A percentile compares a stretch with the other conserved stretches of the same genome.
Conservation (phyloP, 768 basidiomycete species). For the Thelephora aurantiotincta region DNA sequence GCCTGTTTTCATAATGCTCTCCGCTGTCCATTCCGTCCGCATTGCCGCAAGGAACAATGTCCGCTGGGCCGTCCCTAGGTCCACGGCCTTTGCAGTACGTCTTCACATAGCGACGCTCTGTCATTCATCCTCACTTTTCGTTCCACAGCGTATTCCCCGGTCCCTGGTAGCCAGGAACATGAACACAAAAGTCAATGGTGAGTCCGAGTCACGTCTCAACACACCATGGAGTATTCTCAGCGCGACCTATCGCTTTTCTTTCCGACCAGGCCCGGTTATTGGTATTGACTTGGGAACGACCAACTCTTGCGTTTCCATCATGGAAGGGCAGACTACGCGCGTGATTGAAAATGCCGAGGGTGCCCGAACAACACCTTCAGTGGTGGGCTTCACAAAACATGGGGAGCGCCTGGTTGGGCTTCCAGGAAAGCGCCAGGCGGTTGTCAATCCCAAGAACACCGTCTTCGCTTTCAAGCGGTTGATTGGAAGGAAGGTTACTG, state of each 20-base stretch:
- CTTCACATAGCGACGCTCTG: conserved; percentile 4
- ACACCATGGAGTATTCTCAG: not conserved
- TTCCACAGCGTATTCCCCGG: conserved; percentile 45
- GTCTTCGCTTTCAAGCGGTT: conserved; percentile 90
- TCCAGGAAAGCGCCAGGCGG: conserved; percentile 93
- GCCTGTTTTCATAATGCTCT: conserved; percentile 49
- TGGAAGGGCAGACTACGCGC: conserved; percentile 90
- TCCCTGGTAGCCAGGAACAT: conserved; percentile 78
- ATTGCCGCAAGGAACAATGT: conserved; percentile 43
- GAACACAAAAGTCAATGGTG: conserved; percentile 89
- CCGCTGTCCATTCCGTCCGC: conserved; percentile 52
- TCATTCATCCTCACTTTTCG: not conserved
- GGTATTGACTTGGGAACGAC: conserved; percentile 96
- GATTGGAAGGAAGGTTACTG: conserved; percentile 86
- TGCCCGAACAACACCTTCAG: conserved; percentile 94
- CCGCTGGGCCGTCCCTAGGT: conserved; percentile 29
- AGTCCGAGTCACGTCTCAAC: conserved; percentile 11
- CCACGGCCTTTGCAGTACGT: not conserved
- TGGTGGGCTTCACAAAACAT: conserved; percentile 97
- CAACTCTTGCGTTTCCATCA: conserved; percentile 84
- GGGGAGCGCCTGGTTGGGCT: conserved; percentile 93
- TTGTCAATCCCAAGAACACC: conserved; percentile 90
- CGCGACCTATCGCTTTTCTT: not conserved
- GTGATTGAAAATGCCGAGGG: conserved; percentile 98
- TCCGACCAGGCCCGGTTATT: conserved; percentile 59